phyloP scores from a whole-genome alignment of 257 asterid species.

The Euphrasia confusa region DNA sequence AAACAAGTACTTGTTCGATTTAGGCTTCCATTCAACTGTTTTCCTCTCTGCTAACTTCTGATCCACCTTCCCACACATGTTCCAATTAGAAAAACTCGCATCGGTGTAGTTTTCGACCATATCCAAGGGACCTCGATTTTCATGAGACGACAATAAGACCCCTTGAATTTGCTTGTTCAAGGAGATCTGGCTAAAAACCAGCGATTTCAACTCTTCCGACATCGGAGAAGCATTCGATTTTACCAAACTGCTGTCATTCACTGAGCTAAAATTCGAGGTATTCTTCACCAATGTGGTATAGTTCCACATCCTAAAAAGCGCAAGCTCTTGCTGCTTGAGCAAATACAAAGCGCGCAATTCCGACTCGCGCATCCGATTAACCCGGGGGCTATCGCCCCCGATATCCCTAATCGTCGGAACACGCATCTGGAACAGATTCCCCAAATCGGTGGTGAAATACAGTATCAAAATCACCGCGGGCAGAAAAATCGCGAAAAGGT shows the following conservation, averaged over 20 bases:
- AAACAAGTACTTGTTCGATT: constrained; percentile 64
- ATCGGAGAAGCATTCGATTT: constrained; percentile 30
- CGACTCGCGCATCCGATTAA: constrained; percentile 76
- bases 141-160: constrained; percentile 65
- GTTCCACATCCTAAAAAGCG: constrained; percentile 69
- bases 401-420: constrained; percentile 31
- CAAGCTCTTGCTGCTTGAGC: constrained; percentile 72
- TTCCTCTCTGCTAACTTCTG: constrained; percentile 55
- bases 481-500: constrained; percentile 45
- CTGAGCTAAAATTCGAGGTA: constrained; percentile 26
- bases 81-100: constrained; percentile 38
- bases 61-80: constrained; percentile 60
- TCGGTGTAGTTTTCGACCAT: constrained; percentile 44
- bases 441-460: constrained; percentile 55
- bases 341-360: constrained; percentile 67
- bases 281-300: constrained; percentile 35
- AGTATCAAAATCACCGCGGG: constrained; percentile 53
- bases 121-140: constrained; percentile 30
- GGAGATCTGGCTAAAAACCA: constrained; percentile 57
- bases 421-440: constrained; percentile 43
- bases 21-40: constrained; percentile 84
- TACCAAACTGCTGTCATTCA: constrained; percentile 15
- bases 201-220: constrained; percentile 50
- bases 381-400: constrained; percentile 28
- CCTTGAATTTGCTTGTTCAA: constrained; percentile 72